phyloP scores from a whole-genome alignment of 108 stramenopile species.

The Skeletonema potamos region DNA sequence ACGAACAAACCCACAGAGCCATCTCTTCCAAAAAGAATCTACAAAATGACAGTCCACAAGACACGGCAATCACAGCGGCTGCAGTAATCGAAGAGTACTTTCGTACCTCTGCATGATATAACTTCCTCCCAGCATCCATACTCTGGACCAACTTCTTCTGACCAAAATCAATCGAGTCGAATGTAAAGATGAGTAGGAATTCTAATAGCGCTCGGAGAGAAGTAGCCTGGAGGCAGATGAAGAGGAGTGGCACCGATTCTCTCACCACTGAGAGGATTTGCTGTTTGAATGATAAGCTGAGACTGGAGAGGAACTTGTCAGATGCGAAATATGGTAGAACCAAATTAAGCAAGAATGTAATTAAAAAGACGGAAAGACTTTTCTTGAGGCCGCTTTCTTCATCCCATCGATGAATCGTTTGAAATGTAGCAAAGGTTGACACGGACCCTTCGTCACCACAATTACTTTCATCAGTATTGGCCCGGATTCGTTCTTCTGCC shows the following conservation, averaged over 20 bases:
- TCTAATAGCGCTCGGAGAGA: slow-evolving; percentile 18
- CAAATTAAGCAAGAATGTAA: background rate
- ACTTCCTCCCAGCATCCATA: slow-evolving; percentile 25
- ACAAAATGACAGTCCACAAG: background rate
- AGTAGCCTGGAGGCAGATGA: slow-evolving; percentile 23
- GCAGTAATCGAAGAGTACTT: slow-evolving; percentile 17
- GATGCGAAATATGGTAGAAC: background rate
- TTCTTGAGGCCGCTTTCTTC: background rate
- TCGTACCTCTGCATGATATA: slow-evolving; percentile 19
- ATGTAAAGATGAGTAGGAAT: slow-evolving; percentile 21
- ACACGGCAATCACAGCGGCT: slow-evolving; percentile 4
- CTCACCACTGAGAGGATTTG: background rate
- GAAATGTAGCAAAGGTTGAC: background rate
- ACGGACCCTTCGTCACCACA: background rate
- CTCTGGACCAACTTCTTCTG: slow-evolving; percentile 33
- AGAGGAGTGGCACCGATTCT: slow-evolving; percentile 6
- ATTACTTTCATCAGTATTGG: background rate
- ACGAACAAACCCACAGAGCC: background rate
- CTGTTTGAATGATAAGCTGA: background rate
- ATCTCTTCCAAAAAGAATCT: background rate
- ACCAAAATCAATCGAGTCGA: slow-evolving; percentile 41
- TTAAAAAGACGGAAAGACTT: background rate
- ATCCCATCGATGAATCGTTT: background rate
- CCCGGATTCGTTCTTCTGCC: slow-evolving; percentile 2
- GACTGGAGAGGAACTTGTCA: background rate